phyloP scores from a whole-genome alignment of 805 yeast genomes.

The Dipodascus albidus region DNA sequence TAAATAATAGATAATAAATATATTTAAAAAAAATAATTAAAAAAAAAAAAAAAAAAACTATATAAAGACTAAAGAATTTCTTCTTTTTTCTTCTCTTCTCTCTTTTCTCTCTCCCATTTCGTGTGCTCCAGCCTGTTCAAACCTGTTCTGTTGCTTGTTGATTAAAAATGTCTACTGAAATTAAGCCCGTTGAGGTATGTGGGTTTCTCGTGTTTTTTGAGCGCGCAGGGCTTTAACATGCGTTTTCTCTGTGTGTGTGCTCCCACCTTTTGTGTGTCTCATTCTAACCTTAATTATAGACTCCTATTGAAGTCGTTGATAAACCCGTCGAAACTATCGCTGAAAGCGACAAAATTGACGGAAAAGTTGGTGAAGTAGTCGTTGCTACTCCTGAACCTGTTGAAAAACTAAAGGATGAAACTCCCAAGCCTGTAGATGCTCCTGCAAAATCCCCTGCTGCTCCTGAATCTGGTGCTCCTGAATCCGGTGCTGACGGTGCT shows the following conservation, averaged over 20 bases:
- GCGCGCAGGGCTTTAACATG: neutral
- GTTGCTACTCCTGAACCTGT: neutral
- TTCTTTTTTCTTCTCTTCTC: slow-evolving; percentile 1
- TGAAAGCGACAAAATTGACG: slow-evolving; percentile 4
- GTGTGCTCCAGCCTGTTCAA: neutral
- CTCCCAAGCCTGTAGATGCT: slow-evolving; percentile 1
- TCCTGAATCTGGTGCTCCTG: slow-evolving; percentile 7
- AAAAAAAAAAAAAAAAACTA: neutral
- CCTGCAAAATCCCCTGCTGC: slow-evolving; percentile 7
- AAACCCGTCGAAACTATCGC: slow-evolving; percentile 6
- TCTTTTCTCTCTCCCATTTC: slow-evolving; percentile 3
- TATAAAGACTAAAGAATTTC: slow-evolving; percentile 2
- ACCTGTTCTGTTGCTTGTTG: neutral
- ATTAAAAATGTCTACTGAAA: neutral
- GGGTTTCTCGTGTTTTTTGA: neutral
- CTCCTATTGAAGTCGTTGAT: neutral
- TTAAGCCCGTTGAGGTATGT: neutral
- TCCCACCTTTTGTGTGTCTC: too few relatives aligned
- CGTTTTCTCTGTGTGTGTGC: too few relatives aligned
- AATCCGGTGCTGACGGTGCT: slow-evolving; percentile 7
- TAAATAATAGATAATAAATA: neutral
- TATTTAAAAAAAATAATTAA: slow-evolving; percentile 1
- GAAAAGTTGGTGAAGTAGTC: slow-evolving; percentile 4
- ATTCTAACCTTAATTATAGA: neutral
- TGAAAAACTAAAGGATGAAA: neutral